phyloP scores from a whole-genome alignment of 257 asterid species.

The Cruciata laevipes region DNA sequence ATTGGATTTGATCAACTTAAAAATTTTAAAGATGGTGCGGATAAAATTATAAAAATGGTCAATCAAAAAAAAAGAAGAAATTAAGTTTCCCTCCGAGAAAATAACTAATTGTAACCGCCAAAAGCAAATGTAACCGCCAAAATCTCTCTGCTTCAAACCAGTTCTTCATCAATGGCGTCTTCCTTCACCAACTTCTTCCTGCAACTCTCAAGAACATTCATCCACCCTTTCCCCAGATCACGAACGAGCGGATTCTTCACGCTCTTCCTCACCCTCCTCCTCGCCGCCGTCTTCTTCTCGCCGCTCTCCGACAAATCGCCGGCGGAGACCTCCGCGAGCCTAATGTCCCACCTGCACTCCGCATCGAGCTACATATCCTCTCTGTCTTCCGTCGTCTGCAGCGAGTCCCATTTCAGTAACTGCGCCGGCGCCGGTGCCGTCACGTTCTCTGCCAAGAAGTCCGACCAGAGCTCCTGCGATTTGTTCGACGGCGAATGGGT shows the following conservation, averaged over 20 bases:
- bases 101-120: not conserved
- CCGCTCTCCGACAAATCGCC: constrained; percentile 25
- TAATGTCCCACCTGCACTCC: constrained; percentile 17
- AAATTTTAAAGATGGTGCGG: too few relatives aligned
- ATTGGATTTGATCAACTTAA: too few relatives aligned
- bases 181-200: constrained; percentile 25
- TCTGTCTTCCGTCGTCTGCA: constrained; percentile 7
- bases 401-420: constrained; percentile 14
- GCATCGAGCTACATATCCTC: constrained; percentile 22
- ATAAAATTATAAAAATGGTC: too few relatives aligned
- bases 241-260: constrained; percentile 28
- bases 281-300: constrained; percentile 26
- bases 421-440: constrained; percentile 13
- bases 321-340: constrained; percentile 15
- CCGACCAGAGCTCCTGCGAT: constrained; percentile 28
- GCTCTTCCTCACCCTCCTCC: constrained; percentile 21
- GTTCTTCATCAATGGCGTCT: constrained; percentile 24
- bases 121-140: not conserved
- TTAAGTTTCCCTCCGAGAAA: not conserved
- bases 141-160: not conserved
- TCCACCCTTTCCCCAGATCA: constrained; percentile 17
- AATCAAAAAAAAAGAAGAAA: not conserved
- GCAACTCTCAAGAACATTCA: constrained; percentile 28
- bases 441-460: constrained; percentile 4
- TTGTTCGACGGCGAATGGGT: constrained; percentile 51